Evolutionary conservation across 2,329 filamentous ascomycete species (phyloP), one percentile per base, ranked within the genome.

Genomic region (Xylariaceae sp.): DNA sequence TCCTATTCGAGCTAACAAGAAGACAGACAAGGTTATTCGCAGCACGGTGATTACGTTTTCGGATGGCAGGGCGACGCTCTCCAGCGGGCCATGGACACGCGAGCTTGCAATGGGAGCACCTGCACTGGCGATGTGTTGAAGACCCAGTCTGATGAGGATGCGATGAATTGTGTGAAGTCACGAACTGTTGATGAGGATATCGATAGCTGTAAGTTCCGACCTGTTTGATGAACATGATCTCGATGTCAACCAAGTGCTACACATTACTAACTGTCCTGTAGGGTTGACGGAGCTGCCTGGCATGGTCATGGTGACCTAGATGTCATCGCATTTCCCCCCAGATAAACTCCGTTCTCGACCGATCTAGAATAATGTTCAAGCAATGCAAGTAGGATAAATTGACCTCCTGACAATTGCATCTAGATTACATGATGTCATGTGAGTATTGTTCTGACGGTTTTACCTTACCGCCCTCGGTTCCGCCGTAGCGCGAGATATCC

Each of bases 1-100:
- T 3, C 28, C 17, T 28, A 22, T 6, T 10, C 13, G 7, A 6
- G 18, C 51, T 57, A 42, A 54, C 11, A 22, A 45, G 34, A 17
- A 44, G 18, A 13, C 14, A 62, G 57, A 42, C 36, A 53, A 5
- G 65, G 63, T 19, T 66, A 57, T 41, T 57, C 60, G 5, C 63
- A 63, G 34, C 69, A 71, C 43, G 69, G 68, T 28, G 71, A 74
- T 58, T 74, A 74, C 57, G 69, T 74, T 33, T 74, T 74, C 56
- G 71, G 71, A 31, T 74, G 71, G 71, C 62, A 73, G 50, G 71
- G 58, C 28, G 69, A 73, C 53, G 66, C 69, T 28, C 69, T 74
- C 7, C 71, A 74, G 50, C 69, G 69, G 13, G 71, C 71, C 13
- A 71, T 74, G 69, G 67, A 73, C 55, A 70, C 70, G 43, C 57